Conservation (phyloP, 495 filamentous ascomycete species). For the Astrothelium macrocarpum region DNA sequence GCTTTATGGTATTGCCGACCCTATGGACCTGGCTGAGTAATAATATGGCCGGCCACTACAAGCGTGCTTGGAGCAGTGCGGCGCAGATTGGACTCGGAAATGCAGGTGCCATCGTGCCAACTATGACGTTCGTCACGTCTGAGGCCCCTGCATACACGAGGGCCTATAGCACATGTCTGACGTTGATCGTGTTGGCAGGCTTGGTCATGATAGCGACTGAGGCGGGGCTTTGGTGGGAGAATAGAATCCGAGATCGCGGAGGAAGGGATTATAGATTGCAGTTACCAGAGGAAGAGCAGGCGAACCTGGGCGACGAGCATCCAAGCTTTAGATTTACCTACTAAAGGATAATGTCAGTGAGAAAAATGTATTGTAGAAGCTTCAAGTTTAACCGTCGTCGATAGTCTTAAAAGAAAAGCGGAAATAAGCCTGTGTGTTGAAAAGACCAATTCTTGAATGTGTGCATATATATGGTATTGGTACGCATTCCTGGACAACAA, state of each 20-base stretch:
- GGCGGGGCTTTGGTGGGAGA: conserved; percentile 31
- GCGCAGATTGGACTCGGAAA: conserved; percentile 43
- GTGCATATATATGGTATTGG: too few relatives aligned
- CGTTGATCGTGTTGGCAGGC: conserved; percentile 42
- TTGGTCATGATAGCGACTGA: conserved; percentile 34
- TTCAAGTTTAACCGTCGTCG: too few relatives aligned
- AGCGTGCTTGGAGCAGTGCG: conserved; percentile 39
- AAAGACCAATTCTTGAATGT: too few relatives aligned
- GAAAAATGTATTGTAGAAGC: too few relatives aligned
- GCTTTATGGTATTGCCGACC: conserved; percentile 33
- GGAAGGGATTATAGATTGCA: conserved; percentile 45
- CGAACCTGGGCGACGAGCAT: conserved; percentile 52
- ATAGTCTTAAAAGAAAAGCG: too few relatives aligned
- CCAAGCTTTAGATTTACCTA: conserved; percentile 47
- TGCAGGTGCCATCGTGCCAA: conserved; percentile 34
- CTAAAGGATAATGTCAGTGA: too few relatives aligned
- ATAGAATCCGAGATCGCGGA: conserved; percentile 35
- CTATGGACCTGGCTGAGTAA: conserved; percentile 31
- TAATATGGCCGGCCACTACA: conserved; percentile 28
- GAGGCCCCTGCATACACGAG: conserved; percentile 32
- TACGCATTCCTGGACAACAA: too few relatives aligned
- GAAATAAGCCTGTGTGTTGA: too few relatives aligned
- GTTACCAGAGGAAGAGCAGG: conserved; percentile 34
- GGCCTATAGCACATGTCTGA: conserved; percentile 33
- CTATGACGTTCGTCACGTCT: conserved; percentile 29